Base-by-base conservation (phyloP, 2,329 filamentous ascomycete species). In the Penicillium sp. region DNA sequence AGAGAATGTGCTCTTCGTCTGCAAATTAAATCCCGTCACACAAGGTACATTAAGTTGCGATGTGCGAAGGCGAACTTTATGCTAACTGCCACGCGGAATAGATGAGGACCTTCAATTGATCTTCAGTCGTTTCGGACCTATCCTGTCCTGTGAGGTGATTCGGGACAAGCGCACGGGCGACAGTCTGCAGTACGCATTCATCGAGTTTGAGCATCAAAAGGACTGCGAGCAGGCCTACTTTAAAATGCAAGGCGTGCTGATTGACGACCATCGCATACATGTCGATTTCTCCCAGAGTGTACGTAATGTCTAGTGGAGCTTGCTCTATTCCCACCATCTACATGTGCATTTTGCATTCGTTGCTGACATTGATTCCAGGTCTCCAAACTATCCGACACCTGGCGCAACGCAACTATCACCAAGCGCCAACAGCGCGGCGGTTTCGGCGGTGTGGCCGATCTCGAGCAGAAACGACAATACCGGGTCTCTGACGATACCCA, bases 241-340 rank as follows among this genome's bases (percentile, higher is more conserved):
- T 80, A 99, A 99, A 79, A 99, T 99, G 95, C 92, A 99, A 75
- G 92, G 89, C 2, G 94, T 98, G 1, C 80, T 99, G 56, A 98
- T 99, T 65, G 95, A 99, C 70, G 95, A 99, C 69, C 91, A 96
- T 65, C 89, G 95, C 43, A 99, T 99, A 63, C 95, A 99, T 72
- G 95, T 99, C 56, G 95, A 99, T 78, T 99, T 99, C 77, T 97
- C 93, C 11, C 95, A 99, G 79, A 96, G 92, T 73, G 95, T 93
- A 61, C 85, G 88, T 66, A 19, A 22, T 36, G 43, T 40, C 36
- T 14, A 16, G 11, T 13, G 4, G 11, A 18, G 31, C 13, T 19
- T 18, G 7, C 19, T 33, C 2, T 22, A 6, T 43, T 16, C 49
- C 11, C 4, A 9, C 4, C 19, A 10, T 35, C 14, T 24, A 33